Evolutionary conservation across 2,329 filamentous ascomycete species (phyloP), one percentile per base, ranked within the genome.

Genomic region (Ophiostoma angusticollis): DNA sequence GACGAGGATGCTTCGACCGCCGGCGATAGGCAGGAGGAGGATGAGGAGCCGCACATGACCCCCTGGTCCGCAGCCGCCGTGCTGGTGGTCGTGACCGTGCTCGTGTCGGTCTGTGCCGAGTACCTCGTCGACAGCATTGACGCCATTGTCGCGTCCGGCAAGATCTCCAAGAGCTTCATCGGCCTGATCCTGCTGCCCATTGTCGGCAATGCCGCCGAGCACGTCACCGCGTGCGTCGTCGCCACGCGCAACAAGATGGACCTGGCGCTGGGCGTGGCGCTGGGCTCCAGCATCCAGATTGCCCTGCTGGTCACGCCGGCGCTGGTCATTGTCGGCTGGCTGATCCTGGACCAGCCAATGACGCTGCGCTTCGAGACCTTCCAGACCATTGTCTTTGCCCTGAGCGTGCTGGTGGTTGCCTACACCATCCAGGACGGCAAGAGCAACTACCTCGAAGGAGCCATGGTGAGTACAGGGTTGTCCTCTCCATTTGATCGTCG

Each of bases 231-330:
- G 14, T 78, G 85, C 14, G 78, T 86, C 22, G 82, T 87, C 19
- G 81, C 83, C 0, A 66, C 78, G 46, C 80, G 84, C 57, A 73
- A 87, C 60, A 87, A 80, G 64, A 80, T 80, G 75, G 73, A 79
- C 51, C 60, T 79, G 37, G 77, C 83, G 22, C 83, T 89, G 64
- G 80, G 80, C 30, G 82, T 89, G 36, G 83, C 83, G 21, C 82
- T 89, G 52, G 83, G 83, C 32, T 84, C 79, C 43, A 84, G 79
- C 56, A 78, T 89, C 55, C 83, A 89, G 59, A 89, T 89, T 51
- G 82, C 83, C 17, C 67, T 89, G 32, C 76, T 86, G 31, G 82
- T 89, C 34, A 87, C 83, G 1, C 83, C 83, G 0, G 80, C 82
- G 59, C 65, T 89, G 38, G 83, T 89, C 39, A 76, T 89, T 47